phyloP scores from a whole-genome alignment of 306 rosid genomes.

The Benincasa hispida region DNA sequence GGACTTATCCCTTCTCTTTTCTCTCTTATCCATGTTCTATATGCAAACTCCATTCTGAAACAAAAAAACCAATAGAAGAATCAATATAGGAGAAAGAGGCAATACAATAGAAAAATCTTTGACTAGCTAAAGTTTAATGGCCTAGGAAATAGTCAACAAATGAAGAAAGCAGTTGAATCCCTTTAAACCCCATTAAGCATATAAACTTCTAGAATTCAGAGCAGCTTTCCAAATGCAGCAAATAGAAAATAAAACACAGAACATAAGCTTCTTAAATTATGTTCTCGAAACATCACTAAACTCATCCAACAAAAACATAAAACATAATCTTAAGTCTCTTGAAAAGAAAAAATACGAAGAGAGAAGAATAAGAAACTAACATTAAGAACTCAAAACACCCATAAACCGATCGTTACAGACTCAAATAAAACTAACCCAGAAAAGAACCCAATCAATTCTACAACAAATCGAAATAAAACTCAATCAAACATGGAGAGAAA shows the following conservation, averaged over 20 bases:
- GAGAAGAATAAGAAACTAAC: not conserved
- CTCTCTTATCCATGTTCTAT: conserved; percentile 67
- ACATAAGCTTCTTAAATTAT: not conserved
- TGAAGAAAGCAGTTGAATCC: not conserved
- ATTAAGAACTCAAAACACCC: not conserved
- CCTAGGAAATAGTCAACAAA: not conserved
- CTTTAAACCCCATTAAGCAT: not conserved
- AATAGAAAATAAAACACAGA: not conserved
- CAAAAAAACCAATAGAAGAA: not conserved
- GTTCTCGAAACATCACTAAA: not conserved
- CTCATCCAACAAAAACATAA: not conserved
- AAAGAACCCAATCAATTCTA: not conserved
- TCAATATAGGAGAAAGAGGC: not conserved
- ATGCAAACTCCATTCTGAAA: conserved; percentile 83
- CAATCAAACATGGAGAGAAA: not conserved
- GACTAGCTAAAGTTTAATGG: not conserved
- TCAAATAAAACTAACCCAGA: not conserved
- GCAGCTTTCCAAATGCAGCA: not conserved
- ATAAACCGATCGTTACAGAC: not conserved
- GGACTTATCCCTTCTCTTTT: conserved; percentile 45
- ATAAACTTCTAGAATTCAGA: not conserved
- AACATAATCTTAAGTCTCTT: not conserved
- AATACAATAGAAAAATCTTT: not conserved
- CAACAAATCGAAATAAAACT: not conserved
- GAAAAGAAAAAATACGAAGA: not conserved